Conservation (phyloP, 202 grass and related monocot genomes). For the Dendrocalamus latiflorus region DNA sequence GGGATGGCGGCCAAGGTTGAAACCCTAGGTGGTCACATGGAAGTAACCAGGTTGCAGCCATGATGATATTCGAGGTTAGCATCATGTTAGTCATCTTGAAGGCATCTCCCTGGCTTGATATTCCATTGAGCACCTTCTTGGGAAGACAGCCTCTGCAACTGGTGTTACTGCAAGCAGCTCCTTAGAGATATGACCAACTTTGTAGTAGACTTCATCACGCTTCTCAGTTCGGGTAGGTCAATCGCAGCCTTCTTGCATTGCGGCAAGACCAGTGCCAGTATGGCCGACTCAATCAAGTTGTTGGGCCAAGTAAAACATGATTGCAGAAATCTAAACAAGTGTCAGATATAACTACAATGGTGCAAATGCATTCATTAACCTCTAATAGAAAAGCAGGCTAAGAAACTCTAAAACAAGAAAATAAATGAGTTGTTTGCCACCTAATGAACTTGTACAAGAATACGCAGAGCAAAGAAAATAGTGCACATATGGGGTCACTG, state of each 20-base stretch:
- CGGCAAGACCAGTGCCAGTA: not conserved
- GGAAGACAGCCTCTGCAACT: not conserved
- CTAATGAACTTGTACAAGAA: conserved; percentile 2
- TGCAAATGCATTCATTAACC: not conserved
- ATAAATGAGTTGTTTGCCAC: not conserved
- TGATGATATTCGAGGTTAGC: not conserved
- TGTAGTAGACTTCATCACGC: not conserved
- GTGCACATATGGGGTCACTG: not conserved
- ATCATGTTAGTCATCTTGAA: not conserved
- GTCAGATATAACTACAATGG: not conserved
- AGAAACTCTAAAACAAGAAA: conserved; percentile 5
- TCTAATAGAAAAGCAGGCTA: not conserved
- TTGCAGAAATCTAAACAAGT: not conserved
- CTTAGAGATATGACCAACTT: not conserved
- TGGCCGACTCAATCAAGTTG: not conserved
- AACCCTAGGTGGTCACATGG: not conserved
- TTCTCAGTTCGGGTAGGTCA: not conserved
- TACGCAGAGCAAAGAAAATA: conserved; percentile 4
- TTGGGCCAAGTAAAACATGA: not conserved
- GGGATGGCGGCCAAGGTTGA: not conserved
- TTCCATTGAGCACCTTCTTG: not conserved
- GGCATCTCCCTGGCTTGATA: not conserved
- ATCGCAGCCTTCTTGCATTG: not conserved
- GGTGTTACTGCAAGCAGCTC: not conserved
- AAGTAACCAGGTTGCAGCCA: not conserved